Evolutionary conservation across 2,329 filamentous ascomycete genomes (phyloP), one percentile per base, ranked within the genome.

Genomic region (Mycosphaerella arachidis): DNA sequence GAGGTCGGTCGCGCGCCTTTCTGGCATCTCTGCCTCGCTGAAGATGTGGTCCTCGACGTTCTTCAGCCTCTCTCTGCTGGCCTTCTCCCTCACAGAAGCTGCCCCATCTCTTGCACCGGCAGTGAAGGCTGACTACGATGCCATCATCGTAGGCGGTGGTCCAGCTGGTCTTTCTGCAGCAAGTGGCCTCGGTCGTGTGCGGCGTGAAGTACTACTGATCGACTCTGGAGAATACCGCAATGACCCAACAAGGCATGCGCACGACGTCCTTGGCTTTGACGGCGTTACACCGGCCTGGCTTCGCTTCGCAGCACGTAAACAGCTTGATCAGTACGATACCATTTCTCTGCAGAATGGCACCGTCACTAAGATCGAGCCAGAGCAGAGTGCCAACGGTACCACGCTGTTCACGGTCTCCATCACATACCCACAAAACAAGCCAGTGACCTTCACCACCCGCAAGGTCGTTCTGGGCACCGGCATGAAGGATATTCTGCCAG

Each of bases 141-240:
- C 55, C 33, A 51, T 64, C 27, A 57, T 64, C 51, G 59, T 64
- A 37, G 62, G 57, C 20, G 57, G 57, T 24, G 66, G 67, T 13
- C 65, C 64, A 37, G 66, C 63, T 13, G 67, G 67, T 13, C 63
- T 70, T 40, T 62, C 62, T 18, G 56, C 62, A 35, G 64, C 66
- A 24, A 64, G 68, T 18, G 63, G 59, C 10, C 62, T 69, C 16
- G 63, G 58, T 31, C 67, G 68, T n/a, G 61, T 66, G 12, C 55
- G 66, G 37, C 63, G 66, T 31, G 66, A 59, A 16, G 64, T 59
- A n/a, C 53, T 64, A 8, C 52, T 70, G 31, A 59, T 69, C 53
- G 62, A 62, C 31, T 58, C 63, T 20, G 62, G 57, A 40, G 57
- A 60, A 18, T 71, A 67, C 40, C 65, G 68, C 20, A 71, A 71